These are phyloP conservation scores for Myxozyma neglecta DNA, from an alignment of 805 yeast species.

Conservation along the genomic window DNA sequence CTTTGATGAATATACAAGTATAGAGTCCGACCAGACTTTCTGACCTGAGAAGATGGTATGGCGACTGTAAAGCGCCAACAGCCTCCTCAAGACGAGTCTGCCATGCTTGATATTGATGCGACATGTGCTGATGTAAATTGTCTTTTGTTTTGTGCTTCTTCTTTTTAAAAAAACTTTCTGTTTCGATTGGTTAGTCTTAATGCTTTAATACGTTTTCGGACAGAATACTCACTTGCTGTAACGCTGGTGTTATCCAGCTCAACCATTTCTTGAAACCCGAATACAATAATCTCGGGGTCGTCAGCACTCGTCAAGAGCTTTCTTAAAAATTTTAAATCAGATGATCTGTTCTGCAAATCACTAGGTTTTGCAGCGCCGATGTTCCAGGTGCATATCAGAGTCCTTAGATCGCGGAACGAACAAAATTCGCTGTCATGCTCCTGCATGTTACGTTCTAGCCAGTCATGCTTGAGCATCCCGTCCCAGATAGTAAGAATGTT, in stretches of 20 bases:
- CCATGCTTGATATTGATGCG: slow-evolving; percentile 43
- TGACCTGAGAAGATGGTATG: slow-evolving; percentile 63
- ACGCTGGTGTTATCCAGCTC: slow-evolving; percentile 84
- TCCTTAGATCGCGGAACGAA: slow-evolving; percentile 33
- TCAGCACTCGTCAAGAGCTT: slow-evolving; percentile 36
- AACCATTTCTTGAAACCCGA: slow-evolving; percentile 88
- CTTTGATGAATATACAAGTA: slow-evolving; percentile 64
- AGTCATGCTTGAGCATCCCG: slow-evolving; percentile 39
- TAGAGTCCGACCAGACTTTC: slow-evolving; percentile 87
- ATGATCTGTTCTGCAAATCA: slow-evolving; percentile 33
- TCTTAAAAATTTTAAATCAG: slow-evolving; percentile 31
- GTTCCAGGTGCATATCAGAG: slow-evolving; percentile 45
- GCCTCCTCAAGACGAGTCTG: slow-evolving; percentile 35
- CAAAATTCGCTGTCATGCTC: slow-evolving; percentile 37
- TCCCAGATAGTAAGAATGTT: slow-evolving; percentile 39
- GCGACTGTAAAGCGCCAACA: slow-evolving; percentile 33
- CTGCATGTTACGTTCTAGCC: slow-evolving; percentile 38
- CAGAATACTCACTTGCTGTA: slow-evolving; percentile 52
- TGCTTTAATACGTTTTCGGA: neutral
- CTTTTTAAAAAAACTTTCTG: slow-evolving; percentile 45
- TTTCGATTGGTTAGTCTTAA: slow-evolving; percentile 48
- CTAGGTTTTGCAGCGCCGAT: slow-evolving; percentile 44
- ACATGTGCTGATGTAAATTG: slow-evolving; percentile 37
- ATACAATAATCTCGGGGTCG: slow-evolving; percentile 66
- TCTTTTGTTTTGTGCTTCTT: slow-evolving; percentile 52